These are phyloP conservation scores for Grosmannia huntii DNA, from an alignment of 2,329 filamentous ascomycete species.

Conservation along the genomic window DNA sequence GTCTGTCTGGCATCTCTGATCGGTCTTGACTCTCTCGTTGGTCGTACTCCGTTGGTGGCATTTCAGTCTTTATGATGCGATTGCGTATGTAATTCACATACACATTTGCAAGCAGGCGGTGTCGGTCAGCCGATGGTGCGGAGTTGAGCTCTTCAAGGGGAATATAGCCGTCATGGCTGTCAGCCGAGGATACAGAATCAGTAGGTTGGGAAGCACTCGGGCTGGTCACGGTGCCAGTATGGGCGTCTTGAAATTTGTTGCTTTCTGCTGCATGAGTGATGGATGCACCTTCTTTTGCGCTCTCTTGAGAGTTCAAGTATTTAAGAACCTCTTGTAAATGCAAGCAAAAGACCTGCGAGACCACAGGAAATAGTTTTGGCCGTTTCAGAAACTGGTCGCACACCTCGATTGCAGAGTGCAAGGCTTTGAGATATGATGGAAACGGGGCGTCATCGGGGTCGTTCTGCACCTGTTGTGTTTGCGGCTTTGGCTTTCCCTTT, in stretches of 20 bases:
- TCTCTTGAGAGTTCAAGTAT: slow-evolving; percentile 25
- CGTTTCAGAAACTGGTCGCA: slow-evolving; percentile 26
- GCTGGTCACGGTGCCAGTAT: background rate
- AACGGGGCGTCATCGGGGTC: background rate
- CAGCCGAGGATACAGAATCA: background rate
- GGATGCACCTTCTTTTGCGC: background rate
- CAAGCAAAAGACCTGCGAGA: slow-evolving; percentile 32
- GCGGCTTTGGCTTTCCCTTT: background rate
- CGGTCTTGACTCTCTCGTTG: background rate
- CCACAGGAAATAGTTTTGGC: slow-evolving; percentile 19
- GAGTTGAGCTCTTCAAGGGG: slow-evolving; percentile 32
- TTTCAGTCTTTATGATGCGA: background rate
- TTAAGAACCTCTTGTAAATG: slow-evolving; percentile 35
- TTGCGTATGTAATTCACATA: slow-evolving; percentile 33
- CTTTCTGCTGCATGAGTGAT: slow-evolving; percentile 15
- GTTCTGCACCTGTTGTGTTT: no score
- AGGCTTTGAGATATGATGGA: background rate
- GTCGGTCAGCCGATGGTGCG: slow-evolving; percentile 33
- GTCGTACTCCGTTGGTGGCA: background rate
- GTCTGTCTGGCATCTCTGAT: background rate
- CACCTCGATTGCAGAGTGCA: slow-evolving; percentile 28
- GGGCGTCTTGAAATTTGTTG: background rate
- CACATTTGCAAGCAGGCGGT: slow-evolving; percentile 35
- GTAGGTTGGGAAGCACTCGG: background rate
- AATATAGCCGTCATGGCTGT: background rate